Base-by-base conservation (phyloP, 208 protist genomes). In the Leishmania martiniquensis region DNA sequence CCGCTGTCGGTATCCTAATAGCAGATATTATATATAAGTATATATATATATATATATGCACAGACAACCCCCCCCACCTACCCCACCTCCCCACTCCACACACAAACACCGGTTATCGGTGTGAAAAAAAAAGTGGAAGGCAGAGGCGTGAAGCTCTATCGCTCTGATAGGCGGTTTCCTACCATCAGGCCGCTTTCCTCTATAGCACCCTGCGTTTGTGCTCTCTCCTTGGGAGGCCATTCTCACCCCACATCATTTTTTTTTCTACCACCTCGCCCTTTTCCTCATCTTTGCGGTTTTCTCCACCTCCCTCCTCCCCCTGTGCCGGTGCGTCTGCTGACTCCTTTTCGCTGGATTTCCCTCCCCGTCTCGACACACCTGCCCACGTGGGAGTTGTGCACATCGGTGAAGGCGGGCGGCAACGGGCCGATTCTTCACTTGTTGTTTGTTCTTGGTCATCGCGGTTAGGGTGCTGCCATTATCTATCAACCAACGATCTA, bases 191-290 rank as follows among this genome's bases (percentile, higher is more conserved):
- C 22, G 63, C 7, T 10, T 3, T 17, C 13, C 13, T 15, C 5
- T 22, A 49, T 29, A 17, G 20, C 25, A 9, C 29, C 7, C 2
- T 34, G 10, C 62, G 25, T 39, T 13, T 12, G 22, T 57, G 37
- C 6, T 42, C 68, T 20, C 45, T 34, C 52, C 52, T 44, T 29
- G 12, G 29, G 4, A n/a, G 12, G 49, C 54, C 55, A 59, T 17
- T 62, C 60, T 73, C 66, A 37, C 15, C 57, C 49, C 55, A 37
- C 4, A 10, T 67, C 39, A 29, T 67, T 76, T 72, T 72, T 67
- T 70, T 81, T 72, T 4, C 12, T 13, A 12, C 17, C n/a, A 4
- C 12, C 17, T 34, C n/a, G 10, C 12, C 17, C n/a, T 62, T 4
- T 29, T 32, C 17, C 34, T 62, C 29, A 17, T 59, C 54, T 29